Evolutionary conservation across 2,329 filamentous ascomycete species (phyloP), one percentile per base, ranked within the genome.

Genomic region (Graphilbum sp.): DNA sequence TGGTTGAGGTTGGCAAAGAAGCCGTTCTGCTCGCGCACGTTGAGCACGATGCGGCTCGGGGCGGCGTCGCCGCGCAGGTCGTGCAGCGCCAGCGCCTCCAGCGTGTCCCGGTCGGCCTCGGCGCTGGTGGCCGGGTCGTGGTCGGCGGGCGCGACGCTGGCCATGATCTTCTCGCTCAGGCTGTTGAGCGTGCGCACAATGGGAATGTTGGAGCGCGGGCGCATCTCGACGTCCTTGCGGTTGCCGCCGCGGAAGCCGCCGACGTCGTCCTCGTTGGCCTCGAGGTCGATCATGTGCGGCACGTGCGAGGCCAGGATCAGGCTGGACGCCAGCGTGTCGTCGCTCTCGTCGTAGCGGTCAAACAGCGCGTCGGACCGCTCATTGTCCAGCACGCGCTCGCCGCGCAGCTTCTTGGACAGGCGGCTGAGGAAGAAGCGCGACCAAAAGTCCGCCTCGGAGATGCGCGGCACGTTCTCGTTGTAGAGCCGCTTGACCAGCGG

Each of bases 221-320:
- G 72, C 85, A 96, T 95, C 46, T 92, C 90, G 27, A 81, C 62
- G 53, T 96, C 86, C 39, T 88, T 85, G 37, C 79, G 69, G 54
- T 98, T 96, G 36, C 90, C 90, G 43, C 69, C 61, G 49, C 70
- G 78, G 50, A 79, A 73, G 38, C 87, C 83, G 48, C 86, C 92
- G 55, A 93, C 78, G 50, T 98, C 88, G 55, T 90, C 83, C 58
- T 96, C 90, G 52, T 98, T 98, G 23, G 80, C 90, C 52, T 88
- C 84, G 20, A 98, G 59, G 54, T 98, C 82, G 48, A 98, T 87
- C 46, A 92, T 87, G 49, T 87, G 77, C 1, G 90, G 87, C 17
- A 98, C 75, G 40, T 79, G 71, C 25, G 76, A 63, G 4, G 76
- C 62, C 46, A 71, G 61, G 35, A 73, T 63, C 46, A 65, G 67